These are phyloP conservation scores for Phytophthora hybrid DNA, from an alignment of 352 stramenopile species.

Conservation along the genomic window DNA sequence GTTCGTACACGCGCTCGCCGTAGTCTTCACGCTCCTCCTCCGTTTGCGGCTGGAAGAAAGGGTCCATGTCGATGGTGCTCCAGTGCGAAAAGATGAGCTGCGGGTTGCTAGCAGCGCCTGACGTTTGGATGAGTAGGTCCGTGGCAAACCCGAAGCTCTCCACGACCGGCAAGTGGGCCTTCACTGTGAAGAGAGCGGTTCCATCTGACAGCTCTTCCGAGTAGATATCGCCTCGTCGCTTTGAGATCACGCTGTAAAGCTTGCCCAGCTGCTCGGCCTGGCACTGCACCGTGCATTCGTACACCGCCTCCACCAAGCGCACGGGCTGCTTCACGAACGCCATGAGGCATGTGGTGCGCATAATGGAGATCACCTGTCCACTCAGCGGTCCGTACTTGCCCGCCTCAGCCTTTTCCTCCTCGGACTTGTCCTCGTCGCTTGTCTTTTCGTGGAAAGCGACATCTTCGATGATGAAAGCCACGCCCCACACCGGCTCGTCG, in stretches of 20 bases:
- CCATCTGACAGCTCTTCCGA: slow-evolving; percentile 91
- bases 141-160: slow-evolving; percentile 95
- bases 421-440: slow-evolving; percentile 33
- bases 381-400: slow-evolving; percentile 77
- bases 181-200: slow-evolving; percentile 95
- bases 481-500: slow-evolving; percentile 91
- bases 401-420: slow-evolving; percentile 35
- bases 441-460: slow-evolving; percentile 64
- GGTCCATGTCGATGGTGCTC: slow-evolving; percentile 94
- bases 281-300: slow-evolving; percentile 90
- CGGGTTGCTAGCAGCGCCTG: slow-evolving; percentile 95
- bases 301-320: slow-evolving; percentile 93
- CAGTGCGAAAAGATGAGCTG: slow-evolving; percentile 97
- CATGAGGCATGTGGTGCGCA: slow-evolving; percentile 76
- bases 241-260: slow-evolving; percentile 95
- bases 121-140: slow-evolving; percentile 95
- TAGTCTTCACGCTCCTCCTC: slow-evolving; percentile 97
- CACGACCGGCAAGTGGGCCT: slow-evolving; percentile 93
- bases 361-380: slow-evolving; percentile 84
- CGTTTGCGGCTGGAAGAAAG: slow-evolving; percentile 97
- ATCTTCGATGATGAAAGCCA: slow-evolving; percentile 90
- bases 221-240: slow-evolving; percentile 92
- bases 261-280: slow-evolving; percentile 93
- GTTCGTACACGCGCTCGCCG: slow-evolving; percentile 91
- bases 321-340: slow-evolving; percentile 88